phyloP scores from a whole-genome alignment of 257 asterid genomes.

The Orobanche coerulescens region DNA sequence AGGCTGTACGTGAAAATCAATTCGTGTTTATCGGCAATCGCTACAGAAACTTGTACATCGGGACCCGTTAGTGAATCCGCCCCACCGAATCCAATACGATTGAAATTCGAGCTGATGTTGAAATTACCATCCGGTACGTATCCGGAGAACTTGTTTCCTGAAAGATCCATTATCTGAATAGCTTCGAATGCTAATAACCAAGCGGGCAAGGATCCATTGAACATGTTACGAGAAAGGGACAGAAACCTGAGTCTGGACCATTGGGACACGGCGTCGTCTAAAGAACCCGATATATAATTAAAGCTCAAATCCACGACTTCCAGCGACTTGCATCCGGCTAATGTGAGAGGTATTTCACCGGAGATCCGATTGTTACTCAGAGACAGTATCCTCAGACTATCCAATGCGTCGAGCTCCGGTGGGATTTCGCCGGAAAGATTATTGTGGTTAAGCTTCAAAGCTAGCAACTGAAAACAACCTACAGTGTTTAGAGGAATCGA shows the following conservation, averaged over 20 bases:
- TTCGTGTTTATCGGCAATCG: constrained; percentile 40
- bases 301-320: constrained; percentile 87
- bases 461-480: constrained; percentile 85
- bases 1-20: constrained; percentile 54
- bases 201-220: constrained; percentile 61
- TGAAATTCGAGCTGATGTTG: constrained; percentile 39
- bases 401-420: constrained; percentile 95
- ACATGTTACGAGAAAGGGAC: constrained; percentile 64
- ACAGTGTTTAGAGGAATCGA: constrained; percentile 73
- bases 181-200: constrained; percentile 71
- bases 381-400: constrained; percentile 65
- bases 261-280: constrained; percentile 77
- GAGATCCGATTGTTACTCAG: constrained; percentile 65
- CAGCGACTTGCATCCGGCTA: constrained; percentile 91
- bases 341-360: constrained; percentile 89
- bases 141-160: constrained; percentile 68
- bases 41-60: constrained; percentile 33
- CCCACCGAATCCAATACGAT: constrained; percentile 17
- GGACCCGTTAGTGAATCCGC: constrained; percentile 23
- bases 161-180: constrained; percentile 50
- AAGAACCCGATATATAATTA: constrained; percentile 61
- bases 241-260: constrained; percentile 76
- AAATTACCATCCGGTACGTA: constrained; percentile 58
- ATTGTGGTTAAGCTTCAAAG: constrained; percentile 61
- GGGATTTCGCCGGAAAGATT: constrained; percentile 86